phyloP scores from a whole-genome alignment of 2,329 filamentous ascomycete species.

The Epichloe bromicola region DNA sequence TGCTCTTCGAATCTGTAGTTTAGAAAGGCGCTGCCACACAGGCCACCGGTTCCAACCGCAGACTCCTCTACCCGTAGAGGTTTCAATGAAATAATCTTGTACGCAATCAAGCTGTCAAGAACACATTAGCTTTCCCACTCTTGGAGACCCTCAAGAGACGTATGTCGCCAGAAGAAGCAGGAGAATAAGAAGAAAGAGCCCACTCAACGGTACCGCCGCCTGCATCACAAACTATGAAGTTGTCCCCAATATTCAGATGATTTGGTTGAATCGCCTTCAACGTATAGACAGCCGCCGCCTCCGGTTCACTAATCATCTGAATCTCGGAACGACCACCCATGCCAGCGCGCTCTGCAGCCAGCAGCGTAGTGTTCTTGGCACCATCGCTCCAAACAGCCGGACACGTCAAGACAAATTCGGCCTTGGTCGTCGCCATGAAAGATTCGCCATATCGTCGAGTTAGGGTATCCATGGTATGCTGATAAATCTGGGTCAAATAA shows the following conservation, averaged over 20 bases:
- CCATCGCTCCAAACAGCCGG: constrained; percentile 77
- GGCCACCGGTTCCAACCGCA: constrained; percentile 63
- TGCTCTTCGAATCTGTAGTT: constrained; percentile 75
- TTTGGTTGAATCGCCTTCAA: constrained; percentile 69
- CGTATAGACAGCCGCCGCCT: constrained; percentile 69
- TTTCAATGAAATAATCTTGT: constrained; percentile 62
- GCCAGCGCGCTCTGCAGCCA: constrained; percentile 64
- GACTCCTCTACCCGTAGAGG: constrained; percentile 66
- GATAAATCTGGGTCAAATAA: constrained; percentile 63
- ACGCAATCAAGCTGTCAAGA: constrained; percentile 51
- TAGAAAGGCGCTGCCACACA: constrained; percentile 67
- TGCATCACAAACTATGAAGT: constrained; percentile 50
- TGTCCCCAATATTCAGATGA: constrained; percentile 54
- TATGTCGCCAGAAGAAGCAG: neutral
- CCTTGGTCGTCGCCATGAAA: constrained; percentile 63
- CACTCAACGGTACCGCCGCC: constrained; percentile 56
- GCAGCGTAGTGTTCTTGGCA: constrained; percentile 70
- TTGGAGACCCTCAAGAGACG: no score
- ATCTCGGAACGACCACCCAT: constrained; percentile 60
- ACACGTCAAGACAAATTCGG: constrained; percentile 70
- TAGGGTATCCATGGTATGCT: constrained; percentile 67
- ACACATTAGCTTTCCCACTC: constrained; percentile 9
- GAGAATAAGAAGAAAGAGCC: constrained; percentile 14
- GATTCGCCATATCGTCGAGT: constrained; percentile 62
- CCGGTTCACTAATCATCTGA: constrained; percentile 69